These are phyloP conservation scores for Claviceps africana DNA, from an alignment of 2,329 filamentous ascomycete species.

Conservation along the genomic window DNA sequence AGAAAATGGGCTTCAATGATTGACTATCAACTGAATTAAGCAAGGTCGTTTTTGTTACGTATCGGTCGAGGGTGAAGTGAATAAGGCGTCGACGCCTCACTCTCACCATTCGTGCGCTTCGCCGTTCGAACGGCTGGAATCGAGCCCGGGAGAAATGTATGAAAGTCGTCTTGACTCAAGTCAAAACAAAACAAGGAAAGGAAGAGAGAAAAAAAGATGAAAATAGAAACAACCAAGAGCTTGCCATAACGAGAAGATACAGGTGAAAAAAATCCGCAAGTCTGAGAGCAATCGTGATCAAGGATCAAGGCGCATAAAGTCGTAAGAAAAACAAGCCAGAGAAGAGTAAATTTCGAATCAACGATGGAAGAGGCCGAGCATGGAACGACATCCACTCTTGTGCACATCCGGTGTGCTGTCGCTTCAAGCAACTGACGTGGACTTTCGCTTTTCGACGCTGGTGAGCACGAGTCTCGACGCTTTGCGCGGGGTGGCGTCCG, in stretches of 20 bases:
- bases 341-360: conserved; percentile 13
- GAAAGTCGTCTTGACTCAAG: neutral
- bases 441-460: conserved; percentile 79
- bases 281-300: conserved; percentile 21
- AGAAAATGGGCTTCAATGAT: conserved; percentile 20
- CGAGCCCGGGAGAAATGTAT: neutral
- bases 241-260: conserved; percentile 1
- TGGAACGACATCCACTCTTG: conserved; percentile 1
- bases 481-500: conserved; percentile 54
- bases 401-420: neutral
- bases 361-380: conserved; percentile 9
- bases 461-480: conserved; percentile 78
- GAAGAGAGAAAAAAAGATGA: conserved; percentile 1
- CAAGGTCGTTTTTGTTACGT: neutral
- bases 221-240: conserved; percentile 1
- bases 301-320: conserved; percentile 24
- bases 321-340: conserved; percentile 17
- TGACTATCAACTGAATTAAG: conserved; percentile 26
- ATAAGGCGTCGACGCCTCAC: neutral
- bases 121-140: neutral
- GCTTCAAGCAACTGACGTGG: conserved; percentile 13
- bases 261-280: conserved; percentile 7
- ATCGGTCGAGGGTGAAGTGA: neutral
- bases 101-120: neutral
- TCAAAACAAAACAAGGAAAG: conserved; percentile 2